Evolutionary conservation across 306 rosid species (phyloP).

Genomic region (Quercus bicolor): DNA sequence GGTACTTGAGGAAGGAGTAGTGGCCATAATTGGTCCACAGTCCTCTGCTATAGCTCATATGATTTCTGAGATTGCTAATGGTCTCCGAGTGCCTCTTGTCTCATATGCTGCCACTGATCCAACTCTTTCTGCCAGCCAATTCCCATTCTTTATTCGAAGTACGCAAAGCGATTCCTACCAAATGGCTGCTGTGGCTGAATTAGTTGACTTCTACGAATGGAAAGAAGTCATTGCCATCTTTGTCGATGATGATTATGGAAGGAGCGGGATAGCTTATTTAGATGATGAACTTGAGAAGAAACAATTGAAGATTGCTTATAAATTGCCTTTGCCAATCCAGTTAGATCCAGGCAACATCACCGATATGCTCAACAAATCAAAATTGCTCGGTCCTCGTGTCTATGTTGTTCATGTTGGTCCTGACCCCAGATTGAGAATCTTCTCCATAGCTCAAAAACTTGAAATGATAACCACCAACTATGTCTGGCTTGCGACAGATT

Average conservation of each 20-base stretch:
- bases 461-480: slow-evolving; percentile 68
- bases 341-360: slow-evolving; percentile 46
- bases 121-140: slow-evolving; percentile 80
- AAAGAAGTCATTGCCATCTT: slow-evolving; percentile 69
- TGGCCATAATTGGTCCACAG: slow-evolving; percentile 84
- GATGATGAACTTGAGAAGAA: slow-evolving; percentile 63
- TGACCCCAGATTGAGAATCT: slow-evolving; percentile 69
- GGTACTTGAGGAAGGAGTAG: slow-evolving; percentile 66
- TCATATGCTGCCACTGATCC: slow-evolving; percentile 96
- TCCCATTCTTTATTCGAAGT: slow-evolving; percentile 76
- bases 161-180: slow-evolving; percentile 67
- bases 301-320: slow-evolving; percentile 50
- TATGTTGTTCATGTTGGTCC: slow-evolving; percentile 75
- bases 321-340: slow-evolving; percentile 55
- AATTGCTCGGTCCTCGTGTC: slow-evolving; percentile 66
- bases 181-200: slow-evolving; percentile 77
- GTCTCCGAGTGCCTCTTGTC: slow-evolving; percentile 79
- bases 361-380: slow-evolving; percentile 58
- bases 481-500: slow-evolving; percentile 89
- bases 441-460: slow-evolving; percentile 59
- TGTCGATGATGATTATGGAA: slow-evolving; percentile 82
- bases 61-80: slow-evolving; percentile 73
- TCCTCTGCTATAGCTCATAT: slow-evolving; percentile 78
- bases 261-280: slow-evolving; percentile 76
- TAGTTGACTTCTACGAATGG: slow-evolving; percentile 74